Evolutionary conservation across 2,329 filamentous ascomycete species (phyloP).

Genomic region (Nothomitra cinnamomea): DNA sequence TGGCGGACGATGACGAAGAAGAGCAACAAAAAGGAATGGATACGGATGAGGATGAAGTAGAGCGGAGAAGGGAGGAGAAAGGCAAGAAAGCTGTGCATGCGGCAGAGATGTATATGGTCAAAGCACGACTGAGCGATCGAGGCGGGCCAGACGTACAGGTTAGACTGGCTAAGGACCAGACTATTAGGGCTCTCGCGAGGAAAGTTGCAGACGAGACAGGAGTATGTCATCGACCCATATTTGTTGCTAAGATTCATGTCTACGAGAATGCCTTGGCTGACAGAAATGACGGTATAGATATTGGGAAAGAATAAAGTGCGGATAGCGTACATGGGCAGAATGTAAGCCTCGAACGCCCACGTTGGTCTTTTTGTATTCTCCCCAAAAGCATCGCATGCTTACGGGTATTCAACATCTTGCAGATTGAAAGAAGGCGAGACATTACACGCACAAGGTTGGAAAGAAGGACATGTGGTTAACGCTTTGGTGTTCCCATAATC

Average conservation of each 20-base stretch:
- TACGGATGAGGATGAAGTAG: conserved; percentile 13
- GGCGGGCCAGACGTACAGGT: conserved; percentile 45
- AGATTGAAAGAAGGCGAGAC: conserved; percentile 47
- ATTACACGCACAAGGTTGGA: conserved; percentile 57
- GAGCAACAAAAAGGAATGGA: not conserved
- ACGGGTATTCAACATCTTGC: not conserved
- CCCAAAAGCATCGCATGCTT: not conserved
- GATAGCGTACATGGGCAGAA: conserved; percentile 66
- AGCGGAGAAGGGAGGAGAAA: conserved; percentile 36
- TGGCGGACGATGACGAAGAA: not conserved
- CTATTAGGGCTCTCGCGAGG: conserved; percentile 43
- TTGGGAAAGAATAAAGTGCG: conserved; percentile 41
- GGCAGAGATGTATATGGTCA: conserved; percentile 38
- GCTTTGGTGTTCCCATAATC: conserved; percentile 41
- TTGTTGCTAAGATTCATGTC: not conserved
- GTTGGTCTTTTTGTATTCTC: not conserved
- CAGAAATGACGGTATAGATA: conserved; percentile 29
- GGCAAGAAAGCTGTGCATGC: conserved; percentile 38
- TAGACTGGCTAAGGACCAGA: conserved; percentile 39
- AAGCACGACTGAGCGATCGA: conserved; percentile 48
- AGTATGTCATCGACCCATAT: conserved; percentile 30
- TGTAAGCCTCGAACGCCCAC: conserved; percentile 18
- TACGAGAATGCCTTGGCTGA: not conserved
- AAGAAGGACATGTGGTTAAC: conserved; percentile 57
- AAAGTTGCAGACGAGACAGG: conserved; percentile 45